phyloP scores from a whole-genome alignment of 2,329 filamentous ascomycete species.

The Grosmannia penicillata region DNA sequence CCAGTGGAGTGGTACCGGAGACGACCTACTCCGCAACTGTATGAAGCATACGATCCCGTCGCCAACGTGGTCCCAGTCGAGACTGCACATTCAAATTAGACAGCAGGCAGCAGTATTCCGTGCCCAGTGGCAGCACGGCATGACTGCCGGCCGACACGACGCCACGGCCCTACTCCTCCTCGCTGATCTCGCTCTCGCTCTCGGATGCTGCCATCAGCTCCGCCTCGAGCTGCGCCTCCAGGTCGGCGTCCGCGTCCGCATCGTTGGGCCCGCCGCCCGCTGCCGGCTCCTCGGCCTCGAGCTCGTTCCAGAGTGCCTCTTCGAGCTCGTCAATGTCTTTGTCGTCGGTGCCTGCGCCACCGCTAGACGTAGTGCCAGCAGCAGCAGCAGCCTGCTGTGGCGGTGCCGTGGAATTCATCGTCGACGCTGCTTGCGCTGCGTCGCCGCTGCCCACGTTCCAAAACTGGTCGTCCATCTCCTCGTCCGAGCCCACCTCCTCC shows the following conservation, averaged over 20 bases:
- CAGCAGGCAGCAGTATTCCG: background rate
- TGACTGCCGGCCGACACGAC: too few species aligned
- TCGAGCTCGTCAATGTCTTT: constrained; percentile 14
- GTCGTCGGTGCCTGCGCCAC: constrained; percentile 9
- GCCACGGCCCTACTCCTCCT: constrained; percentile 37
- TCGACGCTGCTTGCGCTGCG: background rate
- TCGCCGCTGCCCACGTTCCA: background rate
- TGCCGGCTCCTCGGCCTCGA: background rate
- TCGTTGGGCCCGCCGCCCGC: too few species aligned
- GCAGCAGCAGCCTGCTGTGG: background rate
- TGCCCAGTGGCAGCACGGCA: too few species aligned
- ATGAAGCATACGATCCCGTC: too few species aligned
- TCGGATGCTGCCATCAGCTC: constrained; percentile 36
- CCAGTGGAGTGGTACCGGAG: too few species aligned
- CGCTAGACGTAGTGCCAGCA: too few species aligned
- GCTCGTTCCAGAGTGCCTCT: constrained; percentile 4
- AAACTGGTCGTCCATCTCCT: constrained; percentile 9
- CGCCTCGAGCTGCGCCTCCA: constrained; percentile 43
- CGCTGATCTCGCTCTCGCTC: constrained; percentile 53
- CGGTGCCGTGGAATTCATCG: background rate
- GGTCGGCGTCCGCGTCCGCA: constrained; percentile 25
- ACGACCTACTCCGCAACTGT: too few species aligned
- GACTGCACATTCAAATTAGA: background rate
- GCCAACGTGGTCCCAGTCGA: too few species aligned
- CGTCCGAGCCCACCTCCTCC: constrained; percentile 15